phyloP scores from a whole-genome alignment of 1,284 basidiomycete species.

The Moniliophthora roreri region DNA sequence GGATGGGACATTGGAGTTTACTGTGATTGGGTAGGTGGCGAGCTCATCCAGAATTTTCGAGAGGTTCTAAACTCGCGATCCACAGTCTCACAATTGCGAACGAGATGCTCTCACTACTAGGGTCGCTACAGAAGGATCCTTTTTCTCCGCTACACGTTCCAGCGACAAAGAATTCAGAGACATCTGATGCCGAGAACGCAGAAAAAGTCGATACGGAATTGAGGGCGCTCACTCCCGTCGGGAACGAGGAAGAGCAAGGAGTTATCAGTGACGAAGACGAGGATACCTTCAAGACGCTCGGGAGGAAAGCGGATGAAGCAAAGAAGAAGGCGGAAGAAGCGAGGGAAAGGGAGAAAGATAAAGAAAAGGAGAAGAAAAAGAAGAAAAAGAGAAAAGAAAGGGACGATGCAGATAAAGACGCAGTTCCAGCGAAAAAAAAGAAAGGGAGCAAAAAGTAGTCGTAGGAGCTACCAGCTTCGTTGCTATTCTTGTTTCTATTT shows the following conservation, averaged over 20 bases:
- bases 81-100: slow-evolving; percentile 87
- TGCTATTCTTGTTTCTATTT: too few relatives aligned
- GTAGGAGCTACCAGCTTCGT: too few relatives aligned
- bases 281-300: slow-evolving; percentile 9
- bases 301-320: slow-evolving; percentile 5
- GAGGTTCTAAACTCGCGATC: slow-evolving; percentile 7
- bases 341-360: neutral
- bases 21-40: slow-evolving; percentile 82
- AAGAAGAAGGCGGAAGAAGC: slow-evolving; percentile 1
- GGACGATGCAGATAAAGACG: neutral
- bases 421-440: slow-evolving; percentile 3
- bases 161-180: slow-evolving; percentile 14
- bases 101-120: slow-evolving; percentile 91
- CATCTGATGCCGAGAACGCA: slow-evolving; percentile 3
- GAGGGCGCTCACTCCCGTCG: neutral
- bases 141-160: slow-evolving; percentile 68
- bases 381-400: slow-evolving; percentile 10
- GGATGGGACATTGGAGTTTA: slow-evolving; percentile 78
- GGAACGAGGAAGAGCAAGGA: slow-evolving; percentile 2
- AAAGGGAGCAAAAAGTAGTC: neutral
- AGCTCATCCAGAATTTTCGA: slow-evolving; percentile 2
- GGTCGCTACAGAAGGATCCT: slow-evolving; percentile 86
- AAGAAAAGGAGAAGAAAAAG: slow-evolving; percentile 9
- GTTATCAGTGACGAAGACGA: slow-evolving; percentile 8
- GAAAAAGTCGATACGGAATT: slow-evolving; percentile 2